A percentile compares a stretch with the other conserved stretches of the same genome.
Evolutionary conservation across 345 rosid species (phyloP).

Genomic region (Melaleuca alternifolia): DNA sequence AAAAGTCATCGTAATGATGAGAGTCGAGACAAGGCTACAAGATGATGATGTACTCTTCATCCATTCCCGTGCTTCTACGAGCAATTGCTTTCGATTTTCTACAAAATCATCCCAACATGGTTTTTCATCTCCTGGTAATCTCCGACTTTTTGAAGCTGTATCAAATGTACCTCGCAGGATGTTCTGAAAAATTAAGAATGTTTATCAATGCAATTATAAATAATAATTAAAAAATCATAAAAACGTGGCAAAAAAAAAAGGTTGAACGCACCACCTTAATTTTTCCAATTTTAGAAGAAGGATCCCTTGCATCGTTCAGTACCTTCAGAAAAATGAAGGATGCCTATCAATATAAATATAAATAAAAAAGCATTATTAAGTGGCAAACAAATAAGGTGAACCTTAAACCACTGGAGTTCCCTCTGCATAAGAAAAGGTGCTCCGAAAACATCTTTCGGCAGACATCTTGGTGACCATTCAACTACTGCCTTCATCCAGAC

Average conservation of each 20-base stretch:
- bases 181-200: not conserved
- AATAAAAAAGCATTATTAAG: not conserved
- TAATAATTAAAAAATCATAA: not conserved
- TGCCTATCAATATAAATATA: not conserved
- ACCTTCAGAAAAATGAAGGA: not conserved
- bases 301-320: not conserved
- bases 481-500: not conserved
- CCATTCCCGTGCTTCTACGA: not conserved
- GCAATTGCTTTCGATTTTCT: rapidly evolving
- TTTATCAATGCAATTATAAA: not conserved
- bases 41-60: not conserved
- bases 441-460: not conserved
- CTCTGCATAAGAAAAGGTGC: not conserved
- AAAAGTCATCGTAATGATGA: not conserved
- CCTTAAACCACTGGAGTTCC: not conserved
- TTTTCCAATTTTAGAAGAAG: not conserved
- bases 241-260: not conserved
- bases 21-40: not conserved
- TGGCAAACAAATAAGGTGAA: not conserved
- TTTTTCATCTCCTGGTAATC: not conserved
- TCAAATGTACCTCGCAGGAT: rapidly evolving
- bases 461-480: not conserved
- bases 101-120: not conserved
- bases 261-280: not conserved
- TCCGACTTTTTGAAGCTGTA: not conserved